Percentiles rank a stretch among this genome's conserved stretches.
Conservation (phyloP, 1,284 basidiomycete genomes). For the Papiliotrema terrestris region DNA sequence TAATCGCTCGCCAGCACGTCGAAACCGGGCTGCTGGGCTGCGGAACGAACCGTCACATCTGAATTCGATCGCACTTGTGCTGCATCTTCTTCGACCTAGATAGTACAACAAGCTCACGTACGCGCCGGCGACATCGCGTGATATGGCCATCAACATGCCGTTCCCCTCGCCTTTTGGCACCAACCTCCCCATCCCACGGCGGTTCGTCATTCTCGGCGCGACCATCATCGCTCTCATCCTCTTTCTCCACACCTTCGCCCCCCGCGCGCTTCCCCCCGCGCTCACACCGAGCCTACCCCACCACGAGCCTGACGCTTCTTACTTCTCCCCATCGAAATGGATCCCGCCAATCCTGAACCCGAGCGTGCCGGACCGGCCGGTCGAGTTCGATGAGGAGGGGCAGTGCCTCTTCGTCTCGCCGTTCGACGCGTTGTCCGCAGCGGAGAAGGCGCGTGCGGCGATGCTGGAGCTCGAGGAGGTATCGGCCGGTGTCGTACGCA, state of each 20-base stretch:
- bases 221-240: conserved; percentile 28
- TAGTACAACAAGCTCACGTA: too few species aligned
- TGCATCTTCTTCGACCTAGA: too few species aligned
- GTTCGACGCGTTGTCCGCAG: conserved; percentile 39
- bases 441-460: conserved; percentile 38
- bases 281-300: conserved; percentile 28
- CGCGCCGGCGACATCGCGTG: not conserved
- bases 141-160: conserved; percentile 25
- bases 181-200: conserved; percentile 31
- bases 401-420: conserved; percentile 47
- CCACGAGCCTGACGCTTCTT: conserved; percentile 36
- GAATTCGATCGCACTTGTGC: too few species aligned
- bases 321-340: conserved; percentile 42
- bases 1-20: too few species aligned
- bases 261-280: conserved; percentile 33
- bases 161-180: conserved; percentile 21
- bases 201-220: conserved; percentile 32
- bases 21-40: too few species aligned
- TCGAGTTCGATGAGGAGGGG: conserved; percentile 46
- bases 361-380: conserved; percentile 25
- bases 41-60: too few species aligned
- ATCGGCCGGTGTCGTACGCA: conserved; percentile 35
- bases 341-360: conserved; percentile 38
- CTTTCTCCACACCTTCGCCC: conserved; percentile 40
- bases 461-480: conserved; percentile 32